These are phyloP conservation scores for Aspergillus sp. DNA, from an alignment of 2,329 filamentous ascomycete species.

Conservation along the genomic window DNA sequence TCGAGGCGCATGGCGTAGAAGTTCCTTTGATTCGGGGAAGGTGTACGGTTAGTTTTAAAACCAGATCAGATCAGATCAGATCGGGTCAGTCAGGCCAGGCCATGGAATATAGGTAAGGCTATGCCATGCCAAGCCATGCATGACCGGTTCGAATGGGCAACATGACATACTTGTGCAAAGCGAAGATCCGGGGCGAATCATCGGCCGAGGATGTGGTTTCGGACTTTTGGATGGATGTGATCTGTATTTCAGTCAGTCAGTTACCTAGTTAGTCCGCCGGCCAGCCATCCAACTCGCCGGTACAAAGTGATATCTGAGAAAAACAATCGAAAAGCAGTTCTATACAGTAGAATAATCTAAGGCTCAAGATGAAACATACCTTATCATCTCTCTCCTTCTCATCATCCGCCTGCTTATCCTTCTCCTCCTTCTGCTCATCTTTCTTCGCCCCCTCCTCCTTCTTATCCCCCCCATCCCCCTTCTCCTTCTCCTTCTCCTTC, in stretches of 20 bases:
- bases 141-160: not conserved
- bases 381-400: conserved; percentile 56
- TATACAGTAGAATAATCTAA: no score
- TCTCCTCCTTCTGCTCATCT: conserved; percentile 38
- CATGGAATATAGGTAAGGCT: not conserved
- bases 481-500: conserved; percentile 49
- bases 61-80: not conserved
- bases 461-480: no score
- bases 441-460: conserved; percentile 45
- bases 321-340: no score
- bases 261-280: conserved; percentile 1
- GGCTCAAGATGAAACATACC: no score
- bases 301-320: no score
- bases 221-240: conserved; percentile 48
- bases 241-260: conserved; percentile 15
- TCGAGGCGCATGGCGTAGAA: conserved; percentile 86
- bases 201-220: conserved; percentile 47
- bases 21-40: conserved; percentile 50
- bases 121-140: not conserved
- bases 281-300: no score
- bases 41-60: not conserved
- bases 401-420: conserved; percentile 35
- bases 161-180: conserved; percentile 68
- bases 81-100: not conserved
- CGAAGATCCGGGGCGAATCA: conserved; percentile 76